Evolutionary conservation across 495 filamentous ascomycete species (phyloP).

Genomic region (Hyaloscypha hepaticicola): DNA sequence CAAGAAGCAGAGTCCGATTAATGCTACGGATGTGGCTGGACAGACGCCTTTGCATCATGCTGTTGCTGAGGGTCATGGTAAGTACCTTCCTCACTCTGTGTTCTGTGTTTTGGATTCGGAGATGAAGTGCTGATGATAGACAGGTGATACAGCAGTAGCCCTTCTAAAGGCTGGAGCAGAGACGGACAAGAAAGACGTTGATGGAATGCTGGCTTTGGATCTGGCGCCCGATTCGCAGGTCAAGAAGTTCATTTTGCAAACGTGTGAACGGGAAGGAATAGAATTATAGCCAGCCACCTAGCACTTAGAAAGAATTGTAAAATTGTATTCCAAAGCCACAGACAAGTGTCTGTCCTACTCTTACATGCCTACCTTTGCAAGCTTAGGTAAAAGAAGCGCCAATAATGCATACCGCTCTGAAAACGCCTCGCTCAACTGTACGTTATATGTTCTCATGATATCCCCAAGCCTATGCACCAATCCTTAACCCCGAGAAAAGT

Average conservation of each 20-base stretch:
- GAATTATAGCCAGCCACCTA: slow-evolving; percentile 45
- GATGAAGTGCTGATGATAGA: not conserved
- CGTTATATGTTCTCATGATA: not conserved
- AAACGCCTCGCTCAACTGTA: not conserved
- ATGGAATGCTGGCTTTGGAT: slow-evolving; percentile 70
- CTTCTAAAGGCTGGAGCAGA: slow-evolving; percentile 85
- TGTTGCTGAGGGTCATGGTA: slow-evolving; percentile 85
- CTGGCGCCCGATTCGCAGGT: slow-evolving; percentile 82
- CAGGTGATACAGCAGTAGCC: slow-evolving; percentile 72
- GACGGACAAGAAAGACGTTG: slow-evolving; percentile 70
- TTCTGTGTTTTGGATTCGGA: not conserved
- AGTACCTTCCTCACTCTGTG: slow-evolving; percentile 6
- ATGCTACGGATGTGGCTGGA: slow-evolving; percentile 81
- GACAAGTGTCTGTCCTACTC: not conserved
- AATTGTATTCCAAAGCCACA: not conserved
- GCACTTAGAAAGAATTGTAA: not conserved
- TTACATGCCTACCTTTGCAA: not conserved
- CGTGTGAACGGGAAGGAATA: slow-evolving; percentile 83
- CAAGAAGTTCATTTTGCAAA: slow-evolving; percentile 73
- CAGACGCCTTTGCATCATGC: slow-evolving; percentile 92
- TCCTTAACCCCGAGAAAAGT: not conserved
- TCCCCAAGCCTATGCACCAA: not conserved
- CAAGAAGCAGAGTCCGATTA: slow-evolving; percentile 76
- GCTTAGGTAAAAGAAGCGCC: slow-evolving; percentile 2
- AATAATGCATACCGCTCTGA: slow-evolving; percentile 1